Evolutionary conservation across 2,329 filamentous ascomycete genomes (phyloP), one percentile per base, ranked within the genome.

Genomic region (Setomelanomma holmii): DNA sequence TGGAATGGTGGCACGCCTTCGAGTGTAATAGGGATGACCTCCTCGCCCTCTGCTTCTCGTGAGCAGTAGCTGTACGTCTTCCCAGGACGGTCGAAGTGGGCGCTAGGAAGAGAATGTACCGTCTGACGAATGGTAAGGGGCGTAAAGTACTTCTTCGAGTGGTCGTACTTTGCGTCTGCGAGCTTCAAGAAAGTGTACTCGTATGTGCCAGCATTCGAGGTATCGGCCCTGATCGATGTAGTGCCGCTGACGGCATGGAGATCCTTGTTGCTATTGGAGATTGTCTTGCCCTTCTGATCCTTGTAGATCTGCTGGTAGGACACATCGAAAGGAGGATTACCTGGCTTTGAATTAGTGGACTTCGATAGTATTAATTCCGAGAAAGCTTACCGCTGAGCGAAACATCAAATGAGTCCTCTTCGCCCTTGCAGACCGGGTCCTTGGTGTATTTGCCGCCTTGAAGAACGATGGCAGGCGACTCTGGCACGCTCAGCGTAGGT

Each of bases 61-160:
- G 92, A 89, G 77, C 95, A 99, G 76, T 93, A 96, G 72, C 95
- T 96, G 80, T 97, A 97, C 0, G 91, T 93, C 74, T 95, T 95
- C 14, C 93, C 93, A 3, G 93, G 91, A 61, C 90, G 90, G 52
- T 84, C 82, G 69, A 99, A 99, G 4, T 84, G 82, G 4, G 93
- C 95, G 2, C 87, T 86, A 1, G 95, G 95, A 52, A 89, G 89
- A 12, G 91, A 83, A 67, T 96, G 89, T 43, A 99, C 91, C 20
- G 83, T 88, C 74, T 99, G 95, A 62, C 89, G 86, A 24, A 99
- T 80, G 11, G 84, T 80, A 27, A 97, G 73, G 4, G 88, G 85
- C 17, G 81, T 79, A 66, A 88, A 87, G 60, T 84, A 84, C 61
- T 79, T 83, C 55, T 83, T 81, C 65, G 90, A 86, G 67, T 88